Percentiles rank a stretch among this genome's conserved stretches.
These are phyloP conservation scores for Ophioceras dolichostomum DNA, from an alignment of 2,329 filamentous ascomycete genomes.

Conservation along the genomic window DNA sequence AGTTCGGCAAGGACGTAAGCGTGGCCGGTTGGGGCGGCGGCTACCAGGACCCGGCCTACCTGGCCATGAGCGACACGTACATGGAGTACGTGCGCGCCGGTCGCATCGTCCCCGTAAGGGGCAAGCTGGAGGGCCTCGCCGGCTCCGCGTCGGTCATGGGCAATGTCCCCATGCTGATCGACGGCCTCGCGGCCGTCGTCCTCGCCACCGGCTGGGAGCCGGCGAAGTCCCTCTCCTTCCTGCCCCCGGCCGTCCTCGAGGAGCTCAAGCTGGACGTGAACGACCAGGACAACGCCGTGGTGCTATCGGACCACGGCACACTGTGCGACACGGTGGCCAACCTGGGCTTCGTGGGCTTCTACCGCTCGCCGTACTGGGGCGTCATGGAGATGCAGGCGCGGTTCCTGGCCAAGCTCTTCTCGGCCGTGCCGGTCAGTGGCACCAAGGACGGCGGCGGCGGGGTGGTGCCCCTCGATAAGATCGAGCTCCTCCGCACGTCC, in stretches of 20 bases:
- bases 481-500: slow-evolving; percentile 7
- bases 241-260: slow-evolving; percentile 42
- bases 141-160: slow-evolving; percentile 22
- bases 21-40: slow-evolving; percentile 16
- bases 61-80: slow-evolving; percentile 63
- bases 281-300: slow-evolving; percentile 45
- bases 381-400: slow-evolving; percentile 80
- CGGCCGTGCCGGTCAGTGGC: slow-evolving; percentile 11
- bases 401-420: slow-evolving; percentile 52
- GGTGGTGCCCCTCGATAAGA: slow-evolving; percentile 2
- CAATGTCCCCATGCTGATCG: slow-evolving; percentile 19
- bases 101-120: slow-evolving; percentile 37
- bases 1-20: slow-evolving; percentile 29
- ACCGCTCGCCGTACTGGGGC: slow-evolving; percentile 75
- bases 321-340: slow-evolving; percentile 47
- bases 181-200: slow-evolving; percentile 53
- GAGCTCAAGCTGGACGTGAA: slow-evolving; percentile 43
- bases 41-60: slow-evolving; percentile 43
- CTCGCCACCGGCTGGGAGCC: slow-evolving; percentile 67
- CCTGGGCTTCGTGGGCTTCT: slow-evolving; percentile 73
- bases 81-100: slow-evolving; percentile 60
- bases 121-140: slow-evolving; percentile 27
- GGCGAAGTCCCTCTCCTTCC: slow-evolving; percentile 48
- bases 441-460: slow-evolving; percentile 2
- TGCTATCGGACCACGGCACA: slow-evolving; percentile 56